phyloP scores from a whole-genome alignment of 2,329 filamentous ascomycete genomes.

The Lasiodiplodia gonubiensis region DNA sequence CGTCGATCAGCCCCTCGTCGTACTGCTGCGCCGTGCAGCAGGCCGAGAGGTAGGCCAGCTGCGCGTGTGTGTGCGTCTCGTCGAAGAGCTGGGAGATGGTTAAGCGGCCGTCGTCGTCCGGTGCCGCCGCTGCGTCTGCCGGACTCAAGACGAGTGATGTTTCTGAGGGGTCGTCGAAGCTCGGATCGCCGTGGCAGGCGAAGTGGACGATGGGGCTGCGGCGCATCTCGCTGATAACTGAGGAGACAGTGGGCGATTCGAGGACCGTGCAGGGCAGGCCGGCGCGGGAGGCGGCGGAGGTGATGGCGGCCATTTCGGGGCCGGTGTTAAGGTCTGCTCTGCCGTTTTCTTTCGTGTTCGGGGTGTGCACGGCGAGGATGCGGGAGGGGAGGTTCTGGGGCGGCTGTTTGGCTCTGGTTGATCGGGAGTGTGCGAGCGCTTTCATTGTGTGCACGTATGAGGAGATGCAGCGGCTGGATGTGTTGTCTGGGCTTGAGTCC shows the following conservation, averaged over 20 bases:
- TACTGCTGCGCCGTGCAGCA: conserved; percentile 45
- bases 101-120: conserved; percentile 6
- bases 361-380: too few relatives aligned
- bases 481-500: conserved; percentile 16
- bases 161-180: too few relatives aligned
- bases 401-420: conserved; percentile 10
- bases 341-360: neutral
- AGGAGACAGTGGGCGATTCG: too few relatives aligned
- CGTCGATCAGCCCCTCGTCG: conserved; percentile 36
- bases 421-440: conserved; percentile 24
- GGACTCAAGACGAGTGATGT: too few relatives aligned
- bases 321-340: neutral
- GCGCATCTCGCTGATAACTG: too few relatives aligned
- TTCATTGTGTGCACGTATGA: conserved; percentile 22
- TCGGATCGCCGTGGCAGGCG: too few relatives aligned
- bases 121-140: too few relatives aligned
- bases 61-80: conserved; percentile 27
- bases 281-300: too few relatives aligned
- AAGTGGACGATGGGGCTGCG: too few relatives aligned
- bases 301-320: too few relatives aligned
- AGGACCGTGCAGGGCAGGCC: too few relatives aligned
- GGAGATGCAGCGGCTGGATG: conserved; percentile 18
- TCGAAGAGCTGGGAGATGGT: conserved; percentile 2
- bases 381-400: conserved; percentile 17
- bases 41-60: conserved; percentile 46